Conservation (phyloP, 169 alveolate species). For the Babesia bigemina region DNA sequence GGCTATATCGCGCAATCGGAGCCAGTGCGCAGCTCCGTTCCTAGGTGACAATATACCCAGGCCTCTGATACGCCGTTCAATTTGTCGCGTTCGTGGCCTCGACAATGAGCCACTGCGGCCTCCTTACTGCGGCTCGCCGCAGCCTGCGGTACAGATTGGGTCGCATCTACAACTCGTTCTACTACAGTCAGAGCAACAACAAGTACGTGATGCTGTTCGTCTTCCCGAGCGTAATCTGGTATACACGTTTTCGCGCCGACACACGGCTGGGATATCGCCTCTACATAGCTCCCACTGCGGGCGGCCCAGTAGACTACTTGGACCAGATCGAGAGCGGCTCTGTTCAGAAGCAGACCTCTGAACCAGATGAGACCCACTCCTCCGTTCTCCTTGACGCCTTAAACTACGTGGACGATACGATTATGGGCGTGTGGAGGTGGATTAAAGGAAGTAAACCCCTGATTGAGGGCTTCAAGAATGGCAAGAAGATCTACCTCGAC, state of each 20-base stretch:
- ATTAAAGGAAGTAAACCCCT: conserved; percentile 37
- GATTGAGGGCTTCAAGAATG: conserved; percentile 77
- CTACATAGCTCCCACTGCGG: conserved; percentile 72
- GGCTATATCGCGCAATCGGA: background rate
- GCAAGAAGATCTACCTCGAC: conserved; percentile 75
- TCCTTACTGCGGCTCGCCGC: conserved; percentile 60
- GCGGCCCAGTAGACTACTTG: conserved; percentile 62
- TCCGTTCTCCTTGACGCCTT: conserved; percentile 1
- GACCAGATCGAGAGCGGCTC: conserved; percentile 36
- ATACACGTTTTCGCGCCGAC: conserved; percentile 81
- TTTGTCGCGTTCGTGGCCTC: background rate
- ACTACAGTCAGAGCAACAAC: conserved; percentile 84
- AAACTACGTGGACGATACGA: conserved; percentile 41
- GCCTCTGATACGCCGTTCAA: too few relatives aligned
- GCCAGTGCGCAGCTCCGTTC: background rate
- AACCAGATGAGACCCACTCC: conserved; percentile 7
- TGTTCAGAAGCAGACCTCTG: conserved; percentile 8
- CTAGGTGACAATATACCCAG: too few relatives aligned
- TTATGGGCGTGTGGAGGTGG: conserved; percentile 13
- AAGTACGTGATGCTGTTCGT: conserved; percentile 79
- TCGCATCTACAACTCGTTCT: conserved; percentile 80
- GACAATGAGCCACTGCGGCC: conserved; percentile 4
- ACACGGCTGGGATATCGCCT: conserved; percentile 81
- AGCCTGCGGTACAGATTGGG: conserved; percentile 76
- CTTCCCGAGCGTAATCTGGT: conserved; percentile 82